Conservation (phyloP, 1,139 yeast species). For the Suhomyces anneliseae region DNA sequence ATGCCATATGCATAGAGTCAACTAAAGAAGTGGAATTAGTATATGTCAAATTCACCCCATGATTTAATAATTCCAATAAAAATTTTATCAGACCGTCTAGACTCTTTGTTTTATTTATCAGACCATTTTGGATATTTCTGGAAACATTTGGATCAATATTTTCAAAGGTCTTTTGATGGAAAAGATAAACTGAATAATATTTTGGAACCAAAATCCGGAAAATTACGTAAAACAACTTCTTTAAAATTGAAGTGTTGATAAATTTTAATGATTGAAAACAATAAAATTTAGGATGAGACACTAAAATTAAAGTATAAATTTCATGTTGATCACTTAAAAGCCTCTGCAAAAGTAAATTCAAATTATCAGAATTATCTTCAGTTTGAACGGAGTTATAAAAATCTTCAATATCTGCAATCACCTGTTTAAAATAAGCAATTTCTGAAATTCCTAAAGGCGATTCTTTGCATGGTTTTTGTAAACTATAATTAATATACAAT, state of each 20-base stretch:
- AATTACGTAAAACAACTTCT: background rate
- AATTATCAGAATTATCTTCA: background rate
- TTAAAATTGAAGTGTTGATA: background rate
- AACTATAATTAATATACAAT: too few species aligned
- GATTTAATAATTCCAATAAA: slow-evolving; percentile 30
- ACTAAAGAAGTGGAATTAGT: slow-evolving; percentile 12
- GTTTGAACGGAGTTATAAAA: background rate
- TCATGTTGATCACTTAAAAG: background rate
- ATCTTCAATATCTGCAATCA: background rate
- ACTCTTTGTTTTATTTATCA: background rate
- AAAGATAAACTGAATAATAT: background rate
- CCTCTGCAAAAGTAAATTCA: background rate
- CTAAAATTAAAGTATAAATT: slow-evolving; percentile 1
- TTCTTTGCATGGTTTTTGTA: background rate
- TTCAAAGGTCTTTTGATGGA: background rate
- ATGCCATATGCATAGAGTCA: slow-evolving; percentile 1
- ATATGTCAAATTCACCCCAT: slow-evolving; percentile 17
- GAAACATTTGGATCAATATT: too few species aligned
- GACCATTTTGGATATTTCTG: background rate
- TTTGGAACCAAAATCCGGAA: slow-evolving; percentile 3
- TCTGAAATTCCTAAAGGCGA: background rate
- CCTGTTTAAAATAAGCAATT: background rate
- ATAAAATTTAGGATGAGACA: slow-evolving; percentile 1
- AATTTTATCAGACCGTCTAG: slow-evolving; percentile 8
- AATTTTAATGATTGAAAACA: background rate